Evolutionary conservation across 129 eudicot species (phyloP).

Genomic region (Arctium minus): DNA sequence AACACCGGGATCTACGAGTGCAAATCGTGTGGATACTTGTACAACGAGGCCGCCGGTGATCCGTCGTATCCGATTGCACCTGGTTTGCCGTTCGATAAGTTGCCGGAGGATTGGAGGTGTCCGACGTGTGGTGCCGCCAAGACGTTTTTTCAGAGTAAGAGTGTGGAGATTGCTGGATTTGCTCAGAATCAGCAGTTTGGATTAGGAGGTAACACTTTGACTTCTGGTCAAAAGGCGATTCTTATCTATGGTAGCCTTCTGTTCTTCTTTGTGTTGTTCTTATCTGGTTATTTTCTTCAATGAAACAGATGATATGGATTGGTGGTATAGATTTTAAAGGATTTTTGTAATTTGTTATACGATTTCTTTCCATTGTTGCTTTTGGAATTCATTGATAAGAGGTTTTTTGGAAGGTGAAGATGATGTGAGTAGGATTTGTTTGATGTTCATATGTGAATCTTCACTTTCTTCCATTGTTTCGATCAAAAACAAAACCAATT

Average conservation of each 20-base stretch:
- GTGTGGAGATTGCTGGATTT: slow-evolving; percentile 97
- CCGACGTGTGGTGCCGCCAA: slow-evolving; percentile 98
- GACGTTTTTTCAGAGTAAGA: slow-evolving; percentile 81
- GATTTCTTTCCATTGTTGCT: background rate
- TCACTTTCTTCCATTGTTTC: background rate
- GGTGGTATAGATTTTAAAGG: slow-evolving; percentile 15
- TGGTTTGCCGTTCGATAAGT: slow-evolving; percentile 66
- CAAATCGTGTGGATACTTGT: slow-evolving; percentile 82
- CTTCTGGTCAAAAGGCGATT: slow-evolving; percentile 85
- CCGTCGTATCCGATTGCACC: slow-evolving; percentile 86
- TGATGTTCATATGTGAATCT: background rate
- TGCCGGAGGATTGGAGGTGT: slow-evolving; percentile 98
- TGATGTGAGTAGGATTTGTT: background rate
- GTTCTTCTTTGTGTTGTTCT: slow-evolving; percentile 70
- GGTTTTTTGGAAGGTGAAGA: slow-evolving; percentile 9
- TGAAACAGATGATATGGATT: slow-evolving; percentile 1
- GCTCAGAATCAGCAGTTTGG: slow-evolving; percentile 97
- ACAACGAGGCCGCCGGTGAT: slow-evolving; percentile 74
- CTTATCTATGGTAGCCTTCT: slow-evolving; percentile 82
- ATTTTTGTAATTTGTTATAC: slow-evolving; percentile 20
- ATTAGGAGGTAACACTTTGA: slow-evolving; percentile 80
- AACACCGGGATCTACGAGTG: slow-evolving; percentile 90
- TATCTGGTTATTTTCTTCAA: slow-evolving; percentile 95
- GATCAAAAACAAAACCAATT: background rate
- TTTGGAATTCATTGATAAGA: background rate